These are phyloP conservation scores for Chaetomiaceae sp. DNA, from an alignment of 2,329 filamentous ascomycete genomes.

Conservation along the genomic window DNA sequence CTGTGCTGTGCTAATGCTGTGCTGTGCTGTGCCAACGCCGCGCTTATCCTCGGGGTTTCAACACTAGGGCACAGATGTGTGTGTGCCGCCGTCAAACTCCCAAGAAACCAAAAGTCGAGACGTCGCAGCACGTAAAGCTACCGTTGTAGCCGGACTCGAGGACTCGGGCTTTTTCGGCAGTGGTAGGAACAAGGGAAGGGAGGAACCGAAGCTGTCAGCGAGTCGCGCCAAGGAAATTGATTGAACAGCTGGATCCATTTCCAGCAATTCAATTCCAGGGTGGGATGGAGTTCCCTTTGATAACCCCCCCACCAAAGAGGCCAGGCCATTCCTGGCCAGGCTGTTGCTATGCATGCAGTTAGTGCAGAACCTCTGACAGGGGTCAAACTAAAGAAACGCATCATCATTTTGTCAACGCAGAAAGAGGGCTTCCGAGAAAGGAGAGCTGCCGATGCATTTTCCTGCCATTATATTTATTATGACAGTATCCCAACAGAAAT, in stretches of 20 bases:
- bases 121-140: no score
- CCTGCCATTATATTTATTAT: no score
- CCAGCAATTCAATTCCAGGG: conserved; percentile 9
- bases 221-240: conserved; percentile 16
- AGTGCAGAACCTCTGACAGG: no score
- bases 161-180: background rate
- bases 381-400: no score
- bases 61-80: background rate
- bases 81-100: background rate
- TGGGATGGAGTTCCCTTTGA: conserved; percentile 7
- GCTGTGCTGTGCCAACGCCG: background rate
- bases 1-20: background rate
- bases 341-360: background rate
- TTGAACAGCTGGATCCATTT: conserved; percentile 15
- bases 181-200: background rate
- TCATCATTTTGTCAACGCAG: background rate
- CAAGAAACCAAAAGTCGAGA: no score
- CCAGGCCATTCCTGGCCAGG: background rate
- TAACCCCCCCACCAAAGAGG: background rate
- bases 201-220: conserved; percentile 6
- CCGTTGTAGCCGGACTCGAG: background rate
- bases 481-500: no score
- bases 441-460: no score
- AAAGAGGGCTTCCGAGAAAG: no score
- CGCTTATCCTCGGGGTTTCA: background rate